Evolutionary conservation across 805 yeast species (phyloP).

Genomic region (Candida fluviatilis): DNA sequence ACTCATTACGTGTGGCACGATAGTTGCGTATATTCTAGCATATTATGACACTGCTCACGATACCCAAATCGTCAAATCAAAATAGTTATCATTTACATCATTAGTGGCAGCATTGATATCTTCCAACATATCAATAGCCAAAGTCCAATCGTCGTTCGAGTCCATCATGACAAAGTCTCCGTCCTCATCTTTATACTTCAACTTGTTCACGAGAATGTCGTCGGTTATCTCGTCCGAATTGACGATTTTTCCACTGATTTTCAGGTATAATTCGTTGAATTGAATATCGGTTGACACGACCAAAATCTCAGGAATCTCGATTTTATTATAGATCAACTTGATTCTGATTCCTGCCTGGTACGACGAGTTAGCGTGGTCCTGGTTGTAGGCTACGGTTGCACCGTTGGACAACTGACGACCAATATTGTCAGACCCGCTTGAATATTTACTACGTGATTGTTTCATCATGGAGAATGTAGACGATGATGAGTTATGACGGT

Average conservation of each 20-base stretch:
- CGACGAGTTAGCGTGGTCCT: constrained; percentile 4
- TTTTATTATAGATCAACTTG: constrained; percentile 29
- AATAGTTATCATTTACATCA: constrained; percentile 9
- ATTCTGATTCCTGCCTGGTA: constrained; percentile 14
- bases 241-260: constrained; percentile 50
- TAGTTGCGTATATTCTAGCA: too few relatives aligned
- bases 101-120: constrained; percentile 21
- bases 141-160: constrained; percentile 81
- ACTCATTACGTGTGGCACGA: too few relatives aligned
- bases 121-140: constrained; percentile 66
- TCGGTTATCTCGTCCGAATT: constrained; percentile 49
- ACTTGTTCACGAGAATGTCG: constrained; percentile 48
- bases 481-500: constrained; percentile 39
- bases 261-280: constrained; percentile 55
- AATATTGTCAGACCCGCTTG: constrained; percentile 12
- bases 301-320: constrained; percentile 24
- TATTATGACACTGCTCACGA: too few relatives aligned
- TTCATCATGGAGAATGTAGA: constrained; percentile 43
- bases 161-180: constrained; percentile 87
- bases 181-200: constrained; percentile 90
- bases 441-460: constrained; percentile 20
- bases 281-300: constrained; percentile 24
- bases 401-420: constrained; percentile 8
- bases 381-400: constrained; percentile 8
- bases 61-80: constrained; percentile 38